Evolutionary conservation across 2,329 filamentous ascomycete genomes (phyloP).

Genomic region (Talaromyces rugulosus): DNA sequence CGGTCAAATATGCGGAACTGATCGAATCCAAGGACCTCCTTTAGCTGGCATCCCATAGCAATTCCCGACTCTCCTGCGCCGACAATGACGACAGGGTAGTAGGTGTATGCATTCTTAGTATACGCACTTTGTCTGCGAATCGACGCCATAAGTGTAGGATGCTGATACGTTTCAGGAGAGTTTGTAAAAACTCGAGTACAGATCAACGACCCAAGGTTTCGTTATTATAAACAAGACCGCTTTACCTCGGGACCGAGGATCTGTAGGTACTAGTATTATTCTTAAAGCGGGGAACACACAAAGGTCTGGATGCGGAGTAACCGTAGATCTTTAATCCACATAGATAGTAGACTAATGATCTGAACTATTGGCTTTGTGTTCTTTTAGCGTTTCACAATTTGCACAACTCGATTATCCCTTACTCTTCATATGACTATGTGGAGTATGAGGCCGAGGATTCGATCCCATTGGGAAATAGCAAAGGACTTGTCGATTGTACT

Average conservation of each 20-base stretch:
- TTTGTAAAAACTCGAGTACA: not conserved
- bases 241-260: not conserved
- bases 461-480: not conserved
- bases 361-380: not conserved
- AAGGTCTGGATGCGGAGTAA: not conserved
- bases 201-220: not conserved
- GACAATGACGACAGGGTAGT: conserved; percentile 53
- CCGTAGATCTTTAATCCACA: not conserved
- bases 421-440: not conserved
- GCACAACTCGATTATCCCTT: not conserved
- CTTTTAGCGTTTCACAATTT: not conserved
- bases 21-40: conserved; percentile 54
- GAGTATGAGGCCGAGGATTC: not conserved
- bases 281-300: not conserved
- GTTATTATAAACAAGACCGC: not conserved
- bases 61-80: conserved; percentile 62
- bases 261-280: not conserved
- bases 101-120: conserved; percentile 38
- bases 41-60: conserved; percentile 56
- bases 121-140: conserved; percentile 40
- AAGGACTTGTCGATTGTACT: too few relatives aligned
- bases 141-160: conserved; percentile 17
- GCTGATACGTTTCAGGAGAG: not conserved
- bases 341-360: not conserved
- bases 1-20: conserved; percentile 61